A percentile compares a stretch with the other conserved stretches of the same genome.
These are phyloP conservation scores for Logfia minima DNA, from an alignment of 129 eudicot species.

Conservation along the genomic window DNA sequence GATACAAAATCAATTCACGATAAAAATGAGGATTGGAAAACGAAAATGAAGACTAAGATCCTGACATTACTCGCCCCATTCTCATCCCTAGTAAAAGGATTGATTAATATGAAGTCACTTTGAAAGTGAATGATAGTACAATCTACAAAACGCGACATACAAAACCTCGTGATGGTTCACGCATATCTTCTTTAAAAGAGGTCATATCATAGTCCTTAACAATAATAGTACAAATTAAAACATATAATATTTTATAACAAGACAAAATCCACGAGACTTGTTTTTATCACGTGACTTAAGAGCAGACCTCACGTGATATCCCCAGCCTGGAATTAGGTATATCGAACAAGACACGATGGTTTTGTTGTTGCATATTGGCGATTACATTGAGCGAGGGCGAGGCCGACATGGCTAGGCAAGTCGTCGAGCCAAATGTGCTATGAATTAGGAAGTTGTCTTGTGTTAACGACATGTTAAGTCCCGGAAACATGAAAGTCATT, in stretches of 20 bases:
- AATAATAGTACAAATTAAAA: slow-evolving; percentile 20
- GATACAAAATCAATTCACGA: too few relatives aligned
- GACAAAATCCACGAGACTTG: slow-evolving; percentile 21
- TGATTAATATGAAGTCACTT: background rate
- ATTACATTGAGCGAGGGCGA: slow-evolving; percentile 83
- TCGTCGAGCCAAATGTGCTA: slow-evolving; percentile 55
- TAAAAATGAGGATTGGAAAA: too few relatives aligned
- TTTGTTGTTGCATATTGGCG: slow-evolving; percentile 94
- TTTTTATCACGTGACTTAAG: slow-evolving; percentile 35
- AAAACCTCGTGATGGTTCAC: background rate
- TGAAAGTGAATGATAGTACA: background rate
- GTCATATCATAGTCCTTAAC: background rate
- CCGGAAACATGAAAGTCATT: slow-evolving; percentile 81
- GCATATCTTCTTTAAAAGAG: background rate
- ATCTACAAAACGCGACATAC: background rate
- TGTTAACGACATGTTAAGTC: slow-evolving; percentile 71
- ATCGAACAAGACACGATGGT: slow-evolving; percentile 79
- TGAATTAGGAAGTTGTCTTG: slow-evolving; percentile 90
- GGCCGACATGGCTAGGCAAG: slow-evolving; percentile 93
- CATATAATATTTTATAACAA: slow-evolving; percentile 4
- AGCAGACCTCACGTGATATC: slow-evolving; percentile 68
- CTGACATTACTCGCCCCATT: too few relatives aligned
- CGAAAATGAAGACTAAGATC: too few relatives aligned
- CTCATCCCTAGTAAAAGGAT: too few relatives aligned
- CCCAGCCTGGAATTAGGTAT: slow-evolving; percentile 79